Evolutionary conservation across 1,284 basidiomycete genomes (phyloP).

Genomic region (Sanghuangporus sanghuang): DNA sequence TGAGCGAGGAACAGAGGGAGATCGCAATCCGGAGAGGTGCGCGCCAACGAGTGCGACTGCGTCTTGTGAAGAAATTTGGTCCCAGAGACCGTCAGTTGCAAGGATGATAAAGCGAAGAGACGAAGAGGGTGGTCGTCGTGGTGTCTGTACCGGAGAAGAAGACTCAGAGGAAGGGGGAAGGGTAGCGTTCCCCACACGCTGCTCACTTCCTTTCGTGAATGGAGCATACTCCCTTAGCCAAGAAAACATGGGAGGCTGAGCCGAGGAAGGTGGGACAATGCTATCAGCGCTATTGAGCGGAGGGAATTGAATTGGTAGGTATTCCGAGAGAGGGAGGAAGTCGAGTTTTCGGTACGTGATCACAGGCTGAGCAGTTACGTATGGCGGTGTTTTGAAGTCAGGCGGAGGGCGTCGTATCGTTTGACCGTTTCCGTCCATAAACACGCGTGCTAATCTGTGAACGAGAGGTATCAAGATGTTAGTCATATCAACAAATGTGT

Average conservation of each 20-base stretch:
- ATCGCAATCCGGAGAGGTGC: conserved; percentile 71
- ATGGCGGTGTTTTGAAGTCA: conserved; percentile 84
- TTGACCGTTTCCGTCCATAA: conserved; percentile 57
- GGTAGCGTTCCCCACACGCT: not conserved
- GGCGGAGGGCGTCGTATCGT: conserved; percentile 56
- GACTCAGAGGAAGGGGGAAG: not conserved
- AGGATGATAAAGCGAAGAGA: conserved; percentile 57
- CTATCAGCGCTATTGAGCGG: not conserved
- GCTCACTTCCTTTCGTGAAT: not conserved
- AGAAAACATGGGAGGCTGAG: conserved; percentile 33
- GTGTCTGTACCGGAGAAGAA: not conserved
- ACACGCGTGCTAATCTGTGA: conserved; percentile 59
- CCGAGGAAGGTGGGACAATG: not conserved
- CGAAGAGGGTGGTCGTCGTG: conserved; percentile 9
- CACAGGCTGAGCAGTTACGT: conserved; percentile 88
- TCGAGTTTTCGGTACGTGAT: conserved; percentile 75
- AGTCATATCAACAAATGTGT: not conserved
- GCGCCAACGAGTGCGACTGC: conserved; percentile 88
- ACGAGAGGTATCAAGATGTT: not conserved
- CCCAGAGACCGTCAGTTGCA: conserved; percentile 88
- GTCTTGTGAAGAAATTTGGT: conserved; percentile 91
- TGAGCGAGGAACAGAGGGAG: conserved; percentile 49
- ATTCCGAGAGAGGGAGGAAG: conserved; percentile 33
- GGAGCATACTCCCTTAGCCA: not conserved
- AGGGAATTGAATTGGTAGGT: not conserved